Evolutionary conservation across 139 green algal species (phyloP).

Genomic region (Tetraselmis chui): DNA sequence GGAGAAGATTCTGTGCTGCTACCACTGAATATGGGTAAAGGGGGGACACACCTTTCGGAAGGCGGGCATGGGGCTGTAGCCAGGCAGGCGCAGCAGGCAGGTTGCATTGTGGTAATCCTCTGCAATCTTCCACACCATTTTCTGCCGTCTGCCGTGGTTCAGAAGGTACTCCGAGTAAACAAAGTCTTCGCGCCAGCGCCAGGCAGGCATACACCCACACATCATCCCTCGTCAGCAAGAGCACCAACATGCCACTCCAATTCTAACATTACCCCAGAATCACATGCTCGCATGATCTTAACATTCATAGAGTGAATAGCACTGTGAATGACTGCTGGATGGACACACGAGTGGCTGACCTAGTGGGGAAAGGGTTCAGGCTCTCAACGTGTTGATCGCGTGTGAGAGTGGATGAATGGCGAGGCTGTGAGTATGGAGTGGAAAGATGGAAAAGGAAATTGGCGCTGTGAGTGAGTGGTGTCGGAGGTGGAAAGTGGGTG

Average conservation of each 20-base stretch:
- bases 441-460: no score
- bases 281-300: no score
- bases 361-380: background rate
- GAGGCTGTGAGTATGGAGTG: no score
- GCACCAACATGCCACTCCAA: no score
- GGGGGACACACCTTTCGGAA: slow-evolving; percentile 32
- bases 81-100: slow-evolving; percentile 45
- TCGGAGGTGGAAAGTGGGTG: background rate
- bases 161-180: slow-evolving; percentile 57
- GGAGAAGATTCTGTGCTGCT: no score
- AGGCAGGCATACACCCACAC: no score
- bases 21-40: no score
- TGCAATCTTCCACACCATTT: slow-evolving; percentile 44
- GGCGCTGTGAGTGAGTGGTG: background rate
- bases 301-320: no score
- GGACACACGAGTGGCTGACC: no score
- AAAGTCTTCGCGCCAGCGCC: slow-evolving; percentile 45
- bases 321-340: no score
- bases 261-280: no score
- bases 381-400: background rate
- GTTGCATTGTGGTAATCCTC: slow-evolving; percentile 49
- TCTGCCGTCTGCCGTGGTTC: background rate
- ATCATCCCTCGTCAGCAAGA: no score
- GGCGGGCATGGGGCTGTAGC: slow-evolving; percentile 50
- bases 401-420: background rate